These are phyloP conservation scores for Chytridiales sp. DNA, from an alignment of 371 early-diverging fungal species.

Conservation along the genomic window DNA sequence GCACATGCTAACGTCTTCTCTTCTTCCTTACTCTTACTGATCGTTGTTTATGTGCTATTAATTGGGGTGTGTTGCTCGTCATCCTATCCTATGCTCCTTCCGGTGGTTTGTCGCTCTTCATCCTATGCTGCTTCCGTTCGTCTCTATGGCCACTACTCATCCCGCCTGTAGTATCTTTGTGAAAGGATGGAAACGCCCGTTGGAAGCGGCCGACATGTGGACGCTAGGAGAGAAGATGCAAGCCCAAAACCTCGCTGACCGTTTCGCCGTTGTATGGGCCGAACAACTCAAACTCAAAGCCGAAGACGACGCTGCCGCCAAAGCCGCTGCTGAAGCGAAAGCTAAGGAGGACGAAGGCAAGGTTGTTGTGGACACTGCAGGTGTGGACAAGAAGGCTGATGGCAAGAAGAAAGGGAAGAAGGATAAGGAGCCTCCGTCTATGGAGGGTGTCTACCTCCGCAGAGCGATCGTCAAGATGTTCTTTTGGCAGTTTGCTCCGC, in stretches of 20 bases:
- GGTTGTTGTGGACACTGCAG: neutral
- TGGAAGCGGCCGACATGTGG: conserved; percentile 40
- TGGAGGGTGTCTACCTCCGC: conserved; percentile 4
- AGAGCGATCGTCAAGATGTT: neutral
- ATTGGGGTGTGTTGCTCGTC: neutral
- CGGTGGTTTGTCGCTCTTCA: too few species aligned
- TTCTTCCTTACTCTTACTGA: neutral
- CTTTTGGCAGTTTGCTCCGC: conserved; percentile 6
- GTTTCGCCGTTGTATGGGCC: conserved; percentile 18
- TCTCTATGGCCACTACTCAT: neutral
- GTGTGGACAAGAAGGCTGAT: neutral
- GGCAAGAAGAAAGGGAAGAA: conserved; percentile 16
- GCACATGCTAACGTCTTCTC: neutral
- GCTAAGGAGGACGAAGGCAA: neutral
- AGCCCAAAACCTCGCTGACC: conserved; percentile 8
- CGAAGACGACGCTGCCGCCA: neutral
- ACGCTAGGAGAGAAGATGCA: conserved; percentile 9
- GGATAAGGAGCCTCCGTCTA: conserved; percentile 1
- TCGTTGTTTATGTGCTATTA: neutral
- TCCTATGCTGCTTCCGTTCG: neutral
- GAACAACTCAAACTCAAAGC: neutral
- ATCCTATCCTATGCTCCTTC: too few species aligned
- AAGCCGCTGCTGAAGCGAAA: neutral
- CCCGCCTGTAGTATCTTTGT: conserved; percentile 26
- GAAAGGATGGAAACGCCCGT: conserved; percentile 41